Conservation (phyloP, 805 yeast species). For the Tetrapisispora iriomotensis region DNA sequence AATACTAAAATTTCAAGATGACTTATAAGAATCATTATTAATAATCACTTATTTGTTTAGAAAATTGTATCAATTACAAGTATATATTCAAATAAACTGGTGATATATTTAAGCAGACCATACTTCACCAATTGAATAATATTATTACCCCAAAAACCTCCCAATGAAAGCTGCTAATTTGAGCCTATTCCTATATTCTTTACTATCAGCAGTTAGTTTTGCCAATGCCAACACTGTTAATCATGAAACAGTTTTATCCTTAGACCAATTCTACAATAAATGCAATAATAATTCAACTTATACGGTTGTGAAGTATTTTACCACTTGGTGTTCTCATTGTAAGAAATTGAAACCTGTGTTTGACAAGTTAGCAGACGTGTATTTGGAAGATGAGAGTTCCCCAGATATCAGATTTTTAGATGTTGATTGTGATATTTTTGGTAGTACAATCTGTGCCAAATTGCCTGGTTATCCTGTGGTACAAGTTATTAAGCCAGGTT, state of each 20-base stretch:
- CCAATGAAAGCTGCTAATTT: neutral
- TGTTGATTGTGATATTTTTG: slow-evolving; percentile 28
- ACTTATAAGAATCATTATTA: no score
- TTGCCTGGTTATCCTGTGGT: slow-evolving; percentile 57
- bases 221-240: slow-evolving; percentile 4
- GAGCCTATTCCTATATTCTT: neutral
- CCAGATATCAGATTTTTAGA: slow-evolving; percentile 21
- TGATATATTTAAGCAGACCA: no score
- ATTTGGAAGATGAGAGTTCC: slow-evolving; percentile 14
- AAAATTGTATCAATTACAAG: no score
- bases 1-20: no score
- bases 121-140: no score
- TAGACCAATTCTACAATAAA: slow-evolving; percentile 23
- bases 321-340: slow-evolving; percentile 70
- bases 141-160: no score
- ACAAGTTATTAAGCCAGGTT: slow-evolving; percentile 44
- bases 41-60: no score
- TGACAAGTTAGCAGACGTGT: slow-evolving; percentile 39
- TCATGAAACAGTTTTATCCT: slow-evolving; percentile 11
- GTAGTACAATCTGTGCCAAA: slow-evolving; percentile 21
- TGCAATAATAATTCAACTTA: slow-evolving; percentile 19
- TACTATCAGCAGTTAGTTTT: neutral
- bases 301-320: slow-evolving; percentile 35
- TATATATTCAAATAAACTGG: no score
- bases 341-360: slow-evolving; percentile 45